phyloP scores from a whole-genome alignment of 1,284 basidiomycete genomes.

The Vanrija humicola region DNA sequence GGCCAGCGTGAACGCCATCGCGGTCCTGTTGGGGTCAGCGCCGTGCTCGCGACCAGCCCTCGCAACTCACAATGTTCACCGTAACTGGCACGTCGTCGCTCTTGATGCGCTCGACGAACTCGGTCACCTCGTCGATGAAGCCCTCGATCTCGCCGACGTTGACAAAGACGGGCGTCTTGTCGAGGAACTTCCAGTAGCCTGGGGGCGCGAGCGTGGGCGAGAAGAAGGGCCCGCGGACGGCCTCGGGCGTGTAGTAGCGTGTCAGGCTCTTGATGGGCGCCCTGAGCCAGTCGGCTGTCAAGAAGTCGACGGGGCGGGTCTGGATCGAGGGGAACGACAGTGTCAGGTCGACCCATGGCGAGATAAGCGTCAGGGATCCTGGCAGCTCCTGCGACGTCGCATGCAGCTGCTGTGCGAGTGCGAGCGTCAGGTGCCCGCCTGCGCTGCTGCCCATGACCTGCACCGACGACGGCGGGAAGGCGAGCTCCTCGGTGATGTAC shows the following conservation, averaged over 20 bases:
- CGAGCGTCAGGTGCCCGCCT: slow-evolving; percentile 61
- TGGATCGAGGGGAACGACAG: slow-evolving; percentile 9
- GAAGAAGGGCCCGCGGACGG: slow-evolving; percentile 15
- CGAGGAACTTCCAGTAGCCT: slow-evolving; percentile 22
- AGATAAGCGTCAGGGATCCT: slow-evolving; percentile 54
- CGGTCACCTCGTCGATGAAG: slow-evolving; percentile 31
- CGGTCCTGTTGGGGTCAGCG: too few relatives aligned
- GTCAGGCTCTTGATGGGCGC: slow-evolving; percentile 10
- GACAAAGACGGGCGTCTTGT: slow-evolving; percentile 24
- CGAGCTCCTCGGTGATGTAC: slow-evolving; percentile 54
- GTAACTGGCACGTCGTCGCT: slow-evolving; percentile 29
- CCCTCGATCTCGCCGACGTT: slow-evolving; percentile 37
- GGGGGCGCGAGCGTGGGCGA: slow-evolving; percentile 18
- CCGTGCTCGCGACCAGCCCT: too few relatives aligned
- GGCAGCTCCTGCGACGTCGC: slow-evolving; percentile 44
- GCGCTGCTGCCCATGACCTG: slow-evolving; percentile 63
- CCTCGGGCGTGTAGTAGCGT: slow-evolving; percentile 15
- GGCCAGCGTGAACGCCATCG: too few relatives aligned
- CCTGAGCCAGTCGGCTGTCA: slow-evolving; percentile 6
- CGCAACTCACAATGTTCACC: background rate
- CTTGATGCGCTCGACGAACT: slow-evolving; percentile 26
- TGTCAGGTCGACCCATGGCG: slow-evolving; percentile 57
- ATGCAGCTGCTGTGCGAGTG: slow-evolving; percentile 44
- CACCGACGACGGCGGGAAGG: slow-evolving; percentile 55
- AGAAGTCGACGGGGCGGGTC: slow-evolving; percentile 11